Conservation (phyloP, 2,329 filamentous ascomycete genomes). For the Sarocladium oryzae region DNA sequence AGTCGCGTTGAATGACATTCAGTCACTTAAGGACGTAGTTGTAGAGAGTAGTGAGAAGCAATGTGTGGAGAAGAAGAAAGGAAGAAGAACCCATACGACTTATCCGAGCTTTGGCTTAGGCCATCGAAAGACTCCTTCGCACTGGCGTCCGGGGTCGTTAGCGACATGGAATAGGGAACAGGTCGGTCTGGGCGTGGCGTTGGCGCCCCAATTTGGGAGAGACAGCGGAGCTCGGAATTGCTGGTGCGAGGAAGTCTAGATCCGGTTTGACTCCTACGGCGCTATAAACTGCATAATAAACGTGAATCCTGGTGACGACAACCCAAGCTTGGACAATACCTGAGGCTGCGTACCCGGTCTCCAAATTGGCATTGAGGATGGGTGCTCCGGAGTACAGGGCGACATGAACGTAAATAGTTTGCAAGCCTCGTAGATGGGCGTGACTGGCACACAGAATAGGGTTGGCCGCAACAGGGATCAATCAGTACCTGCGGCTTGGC, state of each 20-base stretch:
- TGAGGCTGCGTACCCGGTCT: too few relatives aligned
- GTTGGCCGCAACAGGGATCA: background rate
- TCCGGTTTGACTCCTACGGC: background rate
- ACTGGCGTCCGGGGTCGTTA: conserved; percentile 4
- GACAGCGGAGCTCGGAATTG: background rate
- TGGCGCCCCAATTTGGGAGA: conserved; percentile 4
- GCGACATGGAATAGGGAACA: conserved; percentile 1
- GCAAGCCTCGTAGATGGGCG: too few relatives aligned
- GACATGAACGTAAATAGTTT: too few relatives aligned
- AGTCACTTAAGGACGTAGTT: background rate
- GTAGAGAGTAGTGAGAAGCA: background rate
- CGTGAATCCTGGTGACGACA: background rate
- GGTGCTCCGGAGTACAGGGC: too few relatives aligned
- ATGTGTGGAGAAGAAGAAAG: conserved; percentile 2
- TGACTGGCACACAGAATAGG: background rate
- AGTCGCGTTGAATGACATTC: background rate
- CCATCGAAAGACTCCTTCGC: conserved; percentile 3
- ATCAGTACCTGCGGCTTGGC: too few relatives aligned
- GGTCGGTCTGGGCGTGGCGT: background rate
- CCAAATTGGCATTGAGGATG: too few relatives aligned
- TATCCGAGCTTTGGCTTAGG: conserved; percentile 3
- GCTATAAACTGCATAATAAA: background rate
- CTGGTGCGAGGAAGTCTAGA: background rate
- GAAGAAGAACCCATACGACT: background rate
- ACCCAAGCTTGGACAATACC: background rate